Evolutionary conservation across 768 basidiomycete genomes (phyloP).

Genomic region (Galerina sulciceps): DNA sequence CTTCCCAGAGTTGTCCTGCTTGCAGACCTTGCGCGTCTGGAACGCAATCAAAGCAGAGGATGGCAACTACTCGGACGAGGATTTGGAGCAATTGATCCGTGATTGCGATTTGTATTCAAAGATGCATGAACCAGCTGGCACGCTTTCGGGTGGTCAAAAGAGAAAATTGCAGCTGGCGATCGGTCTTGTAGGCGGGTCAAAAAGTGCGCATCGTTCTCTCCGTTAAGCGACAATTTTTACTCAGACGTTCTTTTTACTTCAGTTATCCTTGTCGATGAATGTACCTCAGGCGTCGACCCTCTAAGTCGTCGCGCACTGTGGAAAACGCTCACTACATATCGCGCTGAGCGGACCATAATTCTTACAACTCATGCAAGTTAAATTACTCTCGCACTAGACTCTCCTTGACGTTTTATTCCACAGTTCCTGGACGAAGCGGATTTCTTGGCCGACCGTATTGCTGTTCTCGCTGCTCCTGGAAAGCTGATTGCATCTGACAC

Average conservation of each 20-base stretch:
- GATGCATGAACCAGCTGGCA: slow-evolving; percentile 65
- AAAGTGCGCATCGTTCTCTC: slow-evolving; percentile 42
- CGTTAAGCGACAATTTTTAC: no score
- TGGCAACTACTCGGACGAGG: slow-evolving; percentile 47
- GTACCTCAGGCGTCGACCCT: slow-evolving; percentile 84
- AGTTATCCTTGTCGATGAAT: slow-evolving; percentile 67
- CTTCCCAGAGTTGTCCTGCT: slow-evolving; percentile 74
- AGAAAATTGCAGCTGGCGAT: slow-evolving; percentile 82
- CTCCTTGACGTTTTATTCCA: not conserved
- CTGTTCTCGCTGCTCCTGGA: slow-evolving; percentile 78
- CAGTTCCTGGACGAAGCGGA: slow-evolving; percentile 84
- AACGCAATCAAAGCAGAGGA: slow-evolving; percentile 65
- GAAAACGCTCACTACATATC: slow-evolving; percentile 71
- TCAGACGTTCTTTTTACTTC: not conserved
- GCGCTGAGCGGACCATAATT: slow-evolving; percentile 67
- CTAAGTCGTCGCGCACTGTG: slow-evolving; percentile 78
- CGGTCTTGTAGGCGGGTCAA: slow-evolving; percentile 77
- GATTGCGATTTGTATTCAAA: slow-evolving; percentile 80
- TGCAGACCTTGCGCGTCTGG: slow-evolving; percentile 77
- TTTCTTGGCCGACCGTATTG: slow-evolving; percentile 75
- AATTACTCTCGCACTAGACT: not conserved
- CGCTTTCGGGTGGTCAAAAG: slow-evolving; percentile 82
- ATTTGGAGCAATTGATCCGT: slow-evolving; percentile 62
- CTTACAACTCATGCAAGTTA: slow-evolving; percentile 76
- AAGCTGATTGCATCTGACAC: slow-evolving; percentile 74